Evolutionary conservation across 257 asterid species (phyloP).

Genomic region (Solanum tarijense): DNA sequence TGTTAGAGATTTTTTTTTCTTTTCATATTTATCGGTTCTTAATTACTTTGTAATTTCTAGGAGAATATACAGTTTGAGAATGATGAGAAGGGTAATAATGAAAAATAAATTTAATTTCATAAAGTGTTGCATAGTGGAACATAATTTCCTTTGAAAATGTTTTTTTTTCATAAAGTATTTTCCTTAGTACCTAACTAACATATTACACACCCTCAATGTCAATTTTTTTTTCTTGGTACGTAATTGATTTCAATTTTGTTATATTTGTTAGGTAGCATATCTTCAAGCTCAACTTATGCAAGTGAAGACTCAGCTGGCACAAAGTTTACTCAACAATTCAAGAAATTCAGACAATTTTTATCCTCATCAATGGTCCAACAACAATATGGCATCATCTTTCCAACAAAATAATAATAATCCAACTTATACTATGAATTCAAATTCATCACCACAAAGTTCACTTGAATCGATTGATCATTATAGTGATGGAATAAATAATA

Average conservation of each 20-base stretch:
- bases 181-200: not conserved
- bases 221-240: not conserved
- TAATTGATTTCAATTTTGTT: not conserved
- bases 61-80: too few relatives aligned
- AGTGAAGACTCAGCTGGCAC: conserved; percentile 56
- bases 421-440: conserved; percentile 19
- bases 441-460: conserved; percentile 56
- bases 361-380: conserved; percentile 8
- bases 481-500: conserved; percentile 4
- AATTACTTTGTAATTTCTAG: too few relatives aligned
- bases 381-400: conserved; percentile 3
- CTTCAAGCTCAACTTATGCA: conserved; percentile 79
- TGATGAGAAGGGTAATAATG: too few relatives aligned
- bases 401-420: not conserved
- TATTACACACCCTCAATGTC: not conserved
- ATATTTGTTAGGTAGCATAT: conserved; percentile 45
- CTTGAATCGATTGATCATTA: conserved; percentile 39
- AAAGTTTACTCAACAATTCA: conserved; percentile 35
- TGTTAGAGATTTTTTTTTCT: too few relatives aligned
- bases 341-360: conserved; percentile 8
- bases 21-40: too few relatives aligned
- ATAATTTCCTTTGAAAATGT: not conserved
- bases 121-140: too few relatives aligned
- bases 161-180: too few relatives aligned
- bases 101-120: too few relatives aligned